Percentiles rank a stretch among this genome's conserved stretches.
These are phyloP conservation scores for Myxozyma monticola DNA, from an alignment of 805 yeast species.

Conservation along the genomic window DNA sequence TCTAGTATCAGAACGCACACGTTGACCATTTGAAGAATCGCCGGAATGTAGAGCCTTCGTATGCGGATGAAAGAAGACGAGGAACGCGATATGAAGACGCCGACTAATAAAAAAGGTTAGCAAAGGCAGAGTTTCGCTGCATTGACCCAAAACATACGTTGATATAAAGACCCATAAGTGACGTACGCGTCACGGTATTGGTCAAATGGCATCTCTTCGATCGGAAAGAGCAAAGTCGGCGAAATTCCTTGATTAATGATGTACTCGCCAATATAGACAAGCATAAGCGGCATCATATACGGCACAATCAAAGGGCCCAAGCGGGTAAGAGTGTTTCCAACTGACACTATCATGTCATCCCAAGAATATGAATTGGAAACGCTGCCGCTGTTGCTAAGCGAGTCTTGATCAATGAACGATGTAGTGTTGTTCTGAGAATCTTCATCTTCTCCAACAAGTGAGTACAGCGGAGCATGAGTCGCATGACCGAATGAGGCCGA, in stretches of 20 bases:
- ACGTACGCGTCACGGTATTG: constrained; percentile 85
- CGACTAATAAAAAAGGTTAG: constrained; percentile 45
- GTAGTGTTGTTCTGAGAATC: not conserved
- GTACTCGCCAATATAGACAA: constrained; percentile 86
- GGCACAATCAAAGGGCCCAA: constrained; percentile 38
- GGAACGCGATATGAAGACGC: constrained; percentile 89
- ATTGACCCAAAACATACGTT: constrained; percentile 40
- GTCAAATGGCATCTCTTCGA: constrained; percentile 66
- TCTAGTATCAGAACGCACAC: constrained; percentile 60
- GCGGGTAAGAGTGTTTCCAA: constrained; percentile 30
- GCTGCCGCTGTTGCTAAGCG: constrained; percentile 3
- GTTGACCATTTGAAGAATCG: constrained; percentile 67
- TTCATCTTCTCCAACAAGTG: constrained; percentile 6
- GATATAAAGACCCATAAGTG: constrained; percentile 85
- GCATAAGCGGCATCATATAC: constrained; percentile 77
- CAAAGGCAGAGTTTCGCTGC: not conserved
- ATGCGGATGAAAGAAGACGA: constrained; percentile 68
- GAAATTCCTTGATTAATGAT: constrained; percentile 88
- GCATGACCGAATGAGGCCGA: constrained; percentile 14
- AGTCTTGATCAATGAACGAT: constrained; percentile 4
- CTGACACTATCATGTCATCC: constrained; percentile 12
- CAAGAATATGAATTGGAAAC: constrained; percentile 3
- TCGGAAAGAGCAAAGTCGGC: constrained; percentile 80
- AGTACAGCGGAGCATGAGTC: constrained; percentile 1
- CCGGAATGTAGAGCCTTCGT: constrained; percentile 56